phyloP scores from a whole-genome alignment of 805 yeast species.

The Hanseniaspora occidentalis region DNA sequence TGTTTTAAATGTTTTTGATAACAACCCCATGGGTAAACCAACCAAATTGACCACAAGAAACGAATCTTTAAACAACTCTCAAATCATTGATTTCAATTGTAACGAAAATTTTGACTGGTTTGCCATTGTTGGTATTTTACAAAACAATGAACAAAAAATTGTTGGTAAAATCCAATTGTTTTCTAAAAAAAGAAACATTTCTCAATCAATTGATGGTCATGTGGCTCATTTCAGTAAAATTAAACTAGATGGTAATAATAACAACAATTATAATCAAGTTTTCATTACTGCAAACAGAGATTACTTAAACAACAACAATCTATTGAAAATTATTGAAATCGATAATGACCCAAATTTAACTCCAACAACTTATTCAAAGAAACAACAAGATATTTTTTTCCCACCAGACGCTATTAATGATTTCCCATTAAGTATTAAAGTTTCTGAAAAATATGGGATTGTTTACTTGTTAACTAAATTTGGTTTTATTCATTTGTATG shows the following conservation, averaged over 20 bases:
- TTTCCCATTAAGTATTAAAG: constrained; percentile 88
- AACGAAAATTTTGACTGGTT: constrained; percentile 81
- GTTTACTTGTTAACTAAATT: constrained; percentile 84
- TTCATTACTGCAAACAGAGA: constrained; percentile 89
- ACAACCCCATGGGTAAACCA: constrained; percentile 70
- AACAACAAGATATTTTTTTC: constrained; percentile 84
- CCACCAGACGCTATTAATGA: constrained; percentile 95
- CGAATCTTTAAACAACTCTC: constrained; percentile 62
- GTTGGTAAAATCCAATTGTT: constrained; percentile 93
- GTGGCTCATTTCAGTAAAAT: constrained; percentile 81
- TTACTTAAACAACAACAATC: constrained; percentile 63
- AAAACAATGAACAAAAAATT: constrained; percentile 73
- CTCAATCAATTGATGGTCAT: constrained; percentile 97
- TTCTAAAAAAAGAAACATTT: constrained; percentile 77
- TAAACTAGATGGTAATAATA: constrained; percentile 56
- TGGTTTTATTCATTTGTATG: constrained; percentile 93
- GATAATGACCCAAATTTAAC: constrained; percentile 77
- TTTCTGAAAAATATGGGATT: constrained; percentile 76
- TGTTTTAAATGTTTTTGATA: constrained; percentile 77
- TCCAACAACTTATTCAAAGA: constrained; percentile 71
- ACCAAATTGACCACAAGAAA: constrained; percentile 72
- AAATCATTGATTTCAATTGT: constrained; percentile 81
- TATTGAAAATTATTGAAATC: constrained; percentile 86
- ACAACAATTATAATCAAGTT: constrained; percentile 57
- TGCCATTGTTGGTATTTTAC: constrained; percentile 89